Conservation (phyloP, 2,329 filamentous ascomycete genomes). For the Trichoderma harzianum region DNA sequence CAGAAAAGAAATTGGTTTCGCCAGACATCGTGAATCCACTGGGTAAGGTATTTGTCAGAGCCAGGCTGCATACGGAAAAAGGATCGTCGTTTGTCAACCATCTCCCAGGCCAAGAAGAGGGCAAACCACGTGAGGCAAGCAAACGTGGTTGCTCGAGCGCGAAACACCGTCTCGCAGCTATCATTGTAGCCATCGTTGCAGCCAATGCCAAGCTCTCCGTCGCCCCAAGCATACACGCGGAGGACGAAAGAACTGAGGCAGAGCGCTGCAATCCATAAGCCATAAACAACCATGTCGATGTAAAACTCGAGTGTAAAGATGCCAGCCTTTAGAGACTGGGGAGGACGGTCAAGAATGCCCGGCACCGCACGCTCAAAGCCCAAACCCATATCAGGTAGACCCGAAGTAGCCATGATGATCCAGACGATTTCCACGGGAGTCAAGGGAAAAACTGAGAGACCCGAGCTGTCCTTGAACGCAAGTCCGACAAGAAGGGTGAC, state of each 20-base stretch:
- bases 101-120: background rate
- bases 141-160: background rate
- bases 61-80: conserved; percentile 69
- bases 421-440: background rate
- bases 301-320: background rate
- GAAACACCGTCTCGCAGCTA: background rate
- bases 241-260: background rate
- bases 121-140: background rate
- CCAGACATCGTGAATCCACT: conserved; percentile 66
- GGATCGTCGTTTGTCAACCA: conserved; percentile 27
- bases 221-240: background rate
- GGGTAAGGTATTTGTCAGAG: conserved; percentile 50
- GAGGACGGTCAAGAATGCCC: background rate
- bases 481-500: conserved; percentile 27
- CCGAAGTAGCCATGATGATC: background rate
- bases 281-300: background rate
- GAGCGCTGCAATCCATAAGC: background rate
- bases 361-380: background rate
- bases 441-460: background rate
- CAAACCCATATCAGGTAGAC: background rate
- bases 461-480: background rate
- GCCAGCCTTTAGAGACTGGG: background rate
- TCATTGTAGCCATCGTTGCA: background rate
- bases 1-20: conserved; percentile 69
- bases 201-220: background rate